These are phyloP conservation scores for Mrakia gelida DNA, from an alignment of 768 basidiomycete species.

Conservation along the genomic window DNA sequence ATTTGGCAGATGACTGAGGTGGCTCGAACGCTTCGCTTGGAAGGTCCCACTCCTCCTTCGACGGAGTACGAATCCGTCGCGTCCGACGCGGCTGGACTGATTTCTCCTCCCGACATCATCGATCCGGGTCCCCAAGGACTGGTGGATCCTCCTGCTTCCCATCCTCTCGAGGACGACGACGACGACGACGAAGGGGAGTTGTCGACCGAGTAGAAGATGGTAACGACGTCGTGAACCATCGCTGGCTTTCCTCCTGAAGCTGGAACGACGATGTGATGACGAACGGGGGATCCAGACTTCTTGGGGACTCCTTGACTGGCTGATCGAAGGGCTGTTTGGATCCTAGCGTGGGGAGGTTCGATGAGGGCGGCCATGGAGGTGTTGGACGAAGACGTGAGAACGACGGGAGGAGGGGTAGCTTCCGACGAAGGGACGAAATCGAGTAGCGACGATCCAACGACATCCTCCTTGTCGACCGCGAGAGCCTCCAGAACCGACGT, in stretches of 20 bases:
- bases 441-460: slow-evolving; percentile 24
- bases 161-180: neutral
- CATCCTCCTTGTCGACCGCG: slow-evolving; percentile 38
- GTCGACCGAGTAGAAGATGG: slow-evolving; percentile 40
- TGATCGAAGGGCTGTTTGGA: slow-evolving; percentile 5
- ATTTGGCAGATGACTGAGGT: slow-evolving; percentile 42
- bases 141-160: slow-evolving; percentile 8
- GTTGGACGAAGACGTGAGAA: neutral
- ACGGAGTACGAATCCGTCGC: slow-evolving; percentile 31
- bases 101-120: neutral
- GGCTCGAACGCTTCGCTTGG: slow-evolving; percentile 34
- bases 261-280: slow-evolving; percentile 41
- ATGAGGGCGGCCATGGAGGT: neutral
- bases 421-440: slow-evolving; percentile 21
- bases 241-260: slow-evolving; percentile 35
- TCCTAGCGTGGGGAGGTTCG: slow-evolving; percentile 18
- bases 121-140: slow-evolving; percentile 5
- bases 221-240: slow-evolving; percentile 41
- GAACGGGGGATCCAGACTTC: slow-evolving; percentile 37
- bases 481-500: slow-evolving; percentile 42
- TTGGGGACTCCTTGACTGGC: slow-evolving; percentile 11
- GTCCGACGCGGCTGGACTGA: slow-evolving; percentile 32
- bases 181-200: neutral
- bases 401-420: neutral
- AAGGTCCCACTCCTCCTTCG: slow-evolving; percentile 29